phyloP scores from a whole-genome alignment of 1,139 yeast genomes.

The Blastobotrys raffinosifermentans region DNA sequence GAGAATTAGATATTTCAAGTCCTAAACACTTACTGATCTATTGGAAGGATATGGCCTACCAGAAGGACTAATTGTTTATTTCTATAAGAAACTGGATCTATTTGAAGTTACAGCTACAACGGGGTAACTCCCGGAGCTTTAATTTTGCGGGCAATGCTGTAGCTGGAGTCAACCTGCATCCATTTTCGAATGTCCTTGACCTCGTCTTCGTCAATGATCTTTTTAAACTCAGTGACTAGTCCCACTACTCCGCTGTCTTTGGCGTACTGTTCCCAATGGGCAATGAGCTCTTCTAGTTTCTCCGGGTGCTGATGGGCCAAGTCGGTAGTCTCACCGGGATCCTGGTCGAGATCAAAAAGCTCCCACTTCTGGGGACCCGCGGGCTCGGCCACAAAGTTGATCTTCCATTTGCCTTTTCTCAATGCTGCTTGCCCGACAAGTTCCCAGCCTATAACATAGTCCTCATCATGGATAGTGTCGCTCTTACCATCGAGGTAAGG shows the following conservation, averaged over 20 bases:
- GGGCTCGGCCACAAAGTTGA: slow-evolving; percentile 45
- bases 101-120: no score
- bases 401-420: slow-evolving; percentile 45
- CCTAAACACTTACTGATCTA: no score
- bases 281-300: slow-evolving; percentile 37
- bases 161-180: no score
- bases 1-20: no score
- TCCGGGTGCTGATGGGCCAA: slow-evolving; percentile 34
- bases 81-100: no score
- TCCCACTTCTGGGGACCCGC: slow-evolving; percentile 47
- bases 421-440: slow-evolving; percentile 51
- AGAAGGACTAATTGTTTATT: no score
- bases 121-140: neutral
- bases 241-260: slow-evolving; percentile 50
- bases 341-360: slow-evolving; percentile 38
- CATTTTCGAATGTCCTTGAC: no score
- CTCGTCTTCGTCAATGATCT: no score
- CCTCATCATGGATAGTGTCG: slow-evolving; percentile 12
- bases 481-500: slow-evolving; percentile 12
- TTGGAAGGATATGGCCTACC: no score
- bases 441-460: slow-evolving; percentile 45
- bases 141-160: no score
- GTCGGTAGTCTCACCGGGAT: slow-evolving; percentile 45
- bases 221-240: no score
- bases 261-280: slow-evolving; percentile 48